A percentile compares a stretch with the other conserved stretches of the same genome.
phyloP scores from a whole-genome alignment of 495 filamentous ascomycete genomes.

The Podospora pseudoanserina region DNA sequence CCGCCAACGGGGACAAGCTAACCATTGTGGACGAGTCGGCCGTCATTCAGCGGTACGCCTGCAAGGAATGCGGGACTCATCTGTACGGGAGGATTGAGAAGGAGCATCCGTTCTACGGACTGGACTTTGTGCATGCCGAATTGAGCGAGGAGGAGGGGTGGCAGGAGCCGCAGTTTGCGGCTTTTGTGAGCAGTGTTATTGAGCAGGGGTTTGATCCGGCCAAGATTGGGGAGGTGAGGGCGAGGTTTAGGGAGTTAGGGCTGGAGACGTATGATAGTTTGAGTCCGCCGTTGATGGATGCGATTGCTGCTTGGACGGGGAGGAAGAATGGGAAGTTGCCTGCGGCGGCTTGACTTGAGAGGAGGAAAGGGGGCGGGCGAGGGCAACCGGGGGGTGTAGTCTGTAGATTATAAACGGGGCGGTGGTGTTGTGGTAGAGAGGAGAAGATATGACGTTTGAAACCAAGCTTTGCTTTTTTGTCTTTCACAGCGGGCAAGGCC shows the following conservation, averaged over 20 bases:
- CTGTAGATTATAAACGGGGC: not conserved
- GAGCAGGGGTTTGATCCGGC: constrained; percentile 57
- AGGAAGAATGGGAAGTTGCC: constrained; percentile 40
- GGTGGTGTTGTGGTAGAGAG: not conserved
- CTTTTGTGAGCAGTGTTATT: constrained; percentile 57
- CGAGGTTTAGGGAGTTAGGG: constrained; percentile 45
- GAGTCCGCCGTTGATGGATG: constrained; percentile 55
- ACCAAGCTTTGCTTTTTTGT: no score
- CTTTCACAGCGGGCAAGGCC: no score
- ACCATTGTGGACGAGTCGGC: constrained; percentile 49
- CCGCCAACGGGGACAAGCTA: constrained; percentile 52
- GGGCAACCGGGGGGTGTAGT: not conserved
- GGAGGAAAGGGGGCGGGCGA: not conserved
- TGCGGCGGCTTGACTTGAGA: not conserved
- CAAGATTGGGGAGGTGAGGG: constrained; percentile 48
- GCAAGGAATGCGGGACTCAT: constrained; percentile 53
- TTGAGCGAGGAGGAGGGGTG: constrained; percentile 53
- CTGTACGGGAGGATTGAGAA: constrained; percentile 58
- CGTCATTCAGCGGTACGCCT: constrained; percentile 56
- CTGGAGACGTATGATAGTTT: constrained; percentile 56
- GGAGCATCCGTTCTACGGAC: constrained; percentile 58
- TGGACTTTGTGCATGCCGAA: constrained; percentile 61
- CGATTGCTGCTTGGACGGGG: constrained; percentile 53
- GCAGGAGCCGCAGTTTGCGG: constrained; percentile 63
- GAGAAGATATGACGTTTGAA: no score